A percentile compares a stretch with the other conserved stretches of the same genome.
These are phyloP conservation scores for Punica granatum DNA, from an alignment of 345 rosid genomes.

Conservation along the genomic window DNA sequence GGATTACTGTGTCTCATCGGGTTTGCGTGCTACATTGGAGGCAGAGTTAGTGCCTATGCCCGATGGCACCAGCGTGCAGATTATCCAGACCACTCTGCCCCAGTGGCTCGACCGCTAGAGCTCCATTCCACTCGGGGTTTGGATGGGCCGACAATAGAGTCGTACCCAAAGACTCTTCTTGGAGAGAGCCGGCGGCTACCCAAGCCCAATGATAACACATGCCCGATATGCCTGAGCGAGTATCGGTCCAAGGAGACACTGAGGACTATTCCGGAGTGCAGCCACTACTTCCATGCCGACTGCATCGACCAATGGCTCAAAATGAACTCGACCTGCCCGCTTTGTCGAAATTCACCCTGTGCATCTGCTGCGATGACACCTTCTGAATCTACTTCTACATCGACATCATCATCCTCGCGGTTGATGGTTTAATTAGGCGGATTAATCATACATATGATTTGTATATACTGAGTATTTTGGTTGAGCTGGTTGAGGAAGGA, in stretches of 20 bases:
- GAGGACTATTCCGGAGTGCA: conserved; percentile 53
- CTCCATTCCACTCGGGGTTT: conserved; percentile 16
- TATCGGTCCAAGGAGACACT: conserved; percentile 43
- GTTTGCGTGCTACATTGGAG: conserved; percentile 13
- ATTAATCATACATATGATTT: no score
- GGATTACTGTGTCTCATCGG: conserved; percentile 36
- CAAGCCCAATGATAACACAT: conserved; percentile 33
- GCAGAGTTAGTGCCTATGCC: conserved; percentile 9
- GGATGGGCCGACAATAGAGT: conserved; percentile 34
- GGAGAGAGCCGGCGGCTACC: conserved; percentile 51
- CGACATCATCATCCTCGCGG: not conserved
- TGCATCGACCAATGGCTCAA: conserved; percentile 65
- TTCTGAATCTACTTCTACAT: conserved; percentile 6
- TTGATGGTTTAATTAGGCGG: not conserved
- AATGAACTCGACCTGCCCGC: conserved; percentile 45
- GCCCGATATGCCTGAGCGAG: conserved; percentile 49
- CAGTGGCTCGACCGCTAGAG: not conserved
- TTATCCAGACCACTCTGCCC: not conserved
- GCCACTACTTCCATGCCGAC: conserved; percentile 46
- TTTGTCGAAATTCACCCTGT: conserved; percentile 42
- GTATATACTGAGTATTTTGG: no score
- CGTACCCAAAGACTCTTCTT: conserved; percentile 40
- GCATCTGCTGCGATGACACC: not conserved
- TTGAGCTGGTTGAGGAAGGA: no score
- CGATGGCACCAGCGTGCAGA: conserved; percentile 2